Evolutionary conservation across 2,329 filamentous ascomycete species (phyloP), one percentile per base, ranked within the genome.

Genomic region (Fusarium nygamai): DNA sequence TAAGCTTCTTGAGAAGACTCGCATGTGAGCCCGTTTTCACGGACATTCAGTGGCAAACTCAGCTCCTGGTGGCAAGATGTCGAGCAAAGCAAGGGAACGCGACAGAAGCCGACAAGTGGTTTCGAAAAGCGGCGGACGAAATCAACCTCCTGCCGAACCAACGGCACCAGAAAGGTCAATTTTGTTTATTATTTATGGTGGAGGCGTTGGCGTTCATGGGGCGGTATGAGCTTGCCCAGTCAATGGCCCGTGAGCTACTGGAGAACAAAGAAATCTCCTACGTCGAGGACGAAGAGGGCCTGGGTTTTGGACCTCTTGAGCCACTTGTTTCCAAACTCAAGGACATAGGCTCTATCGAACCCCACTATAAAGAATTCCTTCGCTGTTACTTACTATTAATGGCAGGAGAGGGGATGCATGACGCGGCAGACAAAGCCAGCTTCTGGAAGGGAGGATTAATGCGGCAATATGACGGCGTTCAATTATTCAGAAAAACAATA

Each of bases 321-420:
- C 3, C 22, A 2, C 22, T 43, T 24, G 14, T 24, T 24, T 7
- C n/a, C 3, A 43, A 43, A 2, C 41, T 43, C 4, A 4, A 11
- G 14, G 14, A 1, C 2, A 4, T n/a, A 2, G 8, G 6, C 6
- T 24, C 8, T 5, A 17, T 43, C 5, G 41, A n/a, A 1, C 9
- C 0, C 7, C 7, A 11, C 9, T 43, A n/a, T 43, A 6, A 0
- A 3, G 41, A 43, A 5, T 17, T 43, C 4, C 41, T 43, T 3
- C 41, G 14, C 8, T 43, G 41, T n/a, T 1, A 11, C 9, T 43
- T 22, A 4, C 6, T 43, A 0, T 8, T 24, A 7, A n/a, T 43
- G 41, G 6, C 6, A 4, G 5, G 0, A 8, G 1, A 41, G 2
- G 22, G 22, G 1, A 7, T n/a, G 6, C 13, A 16, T 13, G 8